These are phyloP conservation scores for Coniochaeta prunicola DNA, from an alignment of 2,329 filamentous ascomycete species.

Conservation along the genomic window DNA sequence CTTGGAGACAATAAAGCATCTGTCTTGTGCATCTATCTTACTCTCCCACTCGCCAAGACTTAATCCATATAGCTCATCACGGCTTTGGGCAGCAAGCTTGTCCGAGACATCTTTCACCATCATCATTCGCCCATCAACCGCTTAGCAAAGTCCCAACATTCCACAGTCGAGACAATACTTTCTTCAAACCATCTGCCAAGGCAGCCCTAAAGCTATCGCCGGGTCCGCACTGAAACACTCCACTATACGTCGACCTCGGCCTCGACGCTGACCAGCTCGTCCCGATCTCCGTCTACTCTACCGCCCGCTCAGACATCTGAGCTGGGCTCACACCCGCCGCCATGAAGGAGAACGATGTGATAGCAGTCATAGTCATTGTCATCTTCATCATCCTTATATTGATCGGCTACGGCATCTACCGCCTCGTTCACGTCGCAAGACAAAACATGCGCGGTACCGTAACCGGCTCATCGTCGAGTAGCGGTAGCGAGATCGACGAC, in stretches of 20 bases:
- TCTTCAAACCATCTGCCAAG: background rate
- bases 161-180: background rate
- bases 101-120: background rate
- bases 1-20: background rate
- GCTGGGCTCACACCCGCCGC: conserved; percentile 3
- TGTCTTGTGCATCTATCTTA: background rate
- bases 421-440: conserved; percentile 47
- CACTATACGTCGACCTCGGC: background rate
- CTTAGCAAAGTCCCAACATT: background rate
- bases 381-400: conserved; percentile 55
- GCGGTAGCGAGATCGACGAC: conserved; percentile 9
- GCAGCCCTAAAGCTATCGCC: background rate
- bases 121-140: background rate
- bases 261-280: background rate
- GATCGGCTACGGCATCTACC: conserved; percentile 58
- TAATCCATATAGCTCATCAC: background rate
- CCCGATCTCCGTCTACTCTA: background rate
- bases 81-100: background rate
- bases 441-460: conserved; percentile 29
- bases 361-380: conserved; percentile 61
- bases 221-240: background rate
- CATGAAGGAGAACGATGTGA: conserved; percentile 58
- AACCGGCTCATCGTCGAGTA: conserved; percentile 17
- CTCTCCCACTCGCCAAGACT: background rate
- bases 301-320: background rate